These are phyloP conservation scores for Chalara sp. DNA, from an alignment of 2,329 filamentous ascomycete genomes.

Conservation along the genomic window DNA sequence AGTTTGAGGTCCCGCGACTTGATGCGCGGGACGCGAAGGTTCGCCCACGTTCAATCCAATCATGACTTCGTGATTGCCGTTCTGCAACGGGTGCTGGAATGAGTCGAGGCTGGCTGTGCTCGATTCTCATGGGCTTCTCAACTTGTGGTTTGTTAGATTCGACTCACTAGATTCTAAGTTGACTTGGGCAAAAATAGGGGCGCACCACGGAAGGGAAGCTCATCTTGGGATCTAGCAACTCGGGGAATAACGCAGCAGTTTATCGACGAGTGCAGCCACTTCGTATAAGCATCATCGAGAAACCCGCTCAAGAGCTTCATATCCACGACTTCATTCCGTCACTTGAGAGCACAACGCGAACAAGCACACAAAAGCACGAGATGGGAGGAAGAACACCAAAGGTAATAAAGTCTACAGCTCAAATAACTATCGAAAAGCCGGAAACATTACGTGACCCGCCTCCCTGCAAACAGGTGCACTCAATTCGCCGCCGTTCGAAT, in stretches of 20 bases:
- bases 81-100: slow-evolving; percentile 28
- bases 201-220: slow-evolving; percentile 21
- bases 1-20: slow-evolving; percentile 30
- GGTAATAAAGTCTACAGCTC: too few species aligned
- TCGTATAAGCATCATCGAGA: slow-evolving; percentile 25
- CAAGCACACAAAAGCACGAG: slow-evolving; percentile 1
- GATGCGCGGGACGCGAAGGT: slow-evolving; percentile 34
- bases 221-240: slow-evolving; percentile 5
- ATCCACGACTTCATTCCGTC: slow-evolving; percentile 21
- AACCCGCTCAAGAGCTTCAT: slow-evolving; percentile 26
- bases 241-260: slow-evolving; percentile 18
- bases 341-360: slow-evolving; percentile 2
- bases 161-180: too few species aligned
- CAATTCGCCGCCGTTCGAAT: too few species aligned
- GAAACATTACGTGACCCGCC: too few species aligned
- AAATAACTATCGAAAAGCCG: too few species aligned
- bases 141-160: slow-evolving; percentile 3
- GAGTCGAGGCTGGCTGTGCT: slow-evolving; percentile 33
- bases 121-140: slow-evolving; percentile 30
- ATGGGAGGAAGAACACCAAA: not conserved
- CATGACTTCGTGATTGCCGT: slow-evolving; percentile 21
- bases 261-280: slow-evolving; percentile 21
- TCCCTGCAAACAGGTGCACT: too few species aligned
- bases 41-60: slow-evolving; percentile 29
- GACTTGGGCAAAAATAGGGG: slow-evolving; percentile 15